Percentiles rank a stretch among this genome's conserved stretches.
phyloP scores from a whole-genome alignment of 2,329 filamentous ascomycete species.

The Coniochaeta sp. region DNA sequence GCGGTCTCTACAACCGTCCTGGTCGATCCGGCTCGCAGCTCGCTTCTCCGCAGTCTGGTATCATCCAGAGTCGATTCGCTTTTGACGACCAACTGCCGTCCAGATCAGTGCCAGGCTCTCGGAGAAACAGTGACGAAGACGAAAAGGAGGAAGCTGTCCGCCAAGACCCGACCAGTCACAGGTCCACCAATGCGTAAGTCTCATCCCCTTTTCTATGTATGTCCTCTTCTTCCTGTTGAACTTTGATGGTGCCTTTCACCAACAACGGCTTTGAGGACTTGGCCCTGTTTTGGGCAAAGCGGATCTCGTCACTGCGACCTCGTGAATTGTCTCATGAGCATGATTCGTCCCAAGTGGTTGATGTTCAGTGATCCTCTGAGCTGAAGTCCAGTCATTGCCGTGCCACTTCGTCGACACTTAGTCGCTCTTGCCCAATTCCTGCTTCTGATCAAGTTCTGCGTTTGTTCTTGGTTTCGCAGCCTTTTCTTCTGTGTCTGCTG shows the following conservation, averaged over 20 bases:
- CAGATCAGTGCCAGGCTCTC: constrained; percentile 77
- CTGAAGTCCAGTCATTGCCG: background rate
- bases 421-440: background rate
- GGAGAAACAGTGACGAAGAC: constrained; percentile 86
- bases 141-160: constrained; percentile 73
- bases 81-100: constrained; percentile 65
- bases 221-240: background rate
- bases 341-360: background rate
- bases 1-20: constrained; percentile 65
- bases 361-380: background rate
- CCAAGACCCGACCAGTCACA: constrained; percentile 62
- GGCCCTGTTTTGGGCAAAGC: background rate
- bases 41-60: constrained; percentile 65
- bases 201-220: background rate
- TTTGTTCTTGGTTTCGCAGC: background rate
- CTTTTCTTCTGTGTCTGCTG: background rate
- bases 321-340: background rate
- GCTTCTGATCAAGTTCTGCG: background rate
- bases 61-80: constrained; percentile 49
- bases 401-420: background rate
- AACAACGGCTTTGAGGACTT: background rate
- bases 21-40: constrained; percentile 73
- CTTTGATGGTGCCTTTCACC: background rate
- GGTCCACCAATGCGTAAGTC: constrained; percentile 74
- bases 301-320: background rate